Evolutionary conservation across 2,329 filamentous ascomycete species (phyloP), one percentile per base, ranked within the genome.

Genomic region (Malbranchea cinnamomea): DNA sequence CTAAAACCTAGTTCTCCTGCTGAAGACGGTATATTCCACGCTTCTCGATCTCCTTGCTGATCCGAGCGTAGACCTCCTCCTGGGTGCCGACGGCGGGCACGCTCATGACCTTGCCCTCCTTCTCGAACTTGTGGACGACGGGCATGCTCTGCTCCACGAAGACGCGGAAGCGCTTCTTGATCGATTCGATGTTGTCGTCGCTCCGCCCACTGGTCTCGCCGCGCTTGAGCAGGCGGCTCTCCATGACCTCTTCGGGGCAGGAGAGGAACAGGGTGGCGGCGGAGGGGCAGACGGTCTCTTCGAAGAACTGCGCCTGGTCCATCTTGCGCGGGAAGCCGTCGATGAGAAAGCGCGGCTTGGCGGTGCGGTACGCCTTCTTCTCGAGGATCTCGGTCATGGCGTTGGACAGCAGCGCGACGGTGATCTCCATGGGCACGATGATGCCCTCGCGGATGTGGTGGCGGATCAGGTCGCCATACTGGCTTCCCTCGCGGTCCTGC

Each of bases 341-440:
- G 37, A 78, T 73, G 40, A 78, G 48, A 65, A 95, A 95, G 46
- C 79, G 74, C 31, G 69, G 69, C 53, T 73, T 76, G 11, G 33
- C 39, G 36, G 48, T 31, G 40, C 44, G 38, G n/a, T 41, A 39
- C 30, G 49, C 45, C 5, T 61, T 56, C 33, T 65, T 57, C 33
- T 64, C 49, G 30, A 93, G 71, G 8, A 70, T 66, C 6, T 68
- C 72, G 33, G 66, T 67, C 82, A 98, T 95, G 35, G 85, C 83
- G 56, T 93, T 92, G 60, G 94, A 85, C 24, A 98, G 70, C 20
- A 98, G 62, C 47, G 85, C 78, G 36, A 98, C 78, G 4, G 89
- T 98, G 29, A 95, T 84, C 57, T 95, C 87, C 82, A 93, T 92
- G n/a, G 89, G 89, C 40, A 98, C 89, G 55, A 98, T 98, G 45